Base-by-base conservation (phyloP, 352 stramenopile genomes). In the Globisporangium solare region DNA sequence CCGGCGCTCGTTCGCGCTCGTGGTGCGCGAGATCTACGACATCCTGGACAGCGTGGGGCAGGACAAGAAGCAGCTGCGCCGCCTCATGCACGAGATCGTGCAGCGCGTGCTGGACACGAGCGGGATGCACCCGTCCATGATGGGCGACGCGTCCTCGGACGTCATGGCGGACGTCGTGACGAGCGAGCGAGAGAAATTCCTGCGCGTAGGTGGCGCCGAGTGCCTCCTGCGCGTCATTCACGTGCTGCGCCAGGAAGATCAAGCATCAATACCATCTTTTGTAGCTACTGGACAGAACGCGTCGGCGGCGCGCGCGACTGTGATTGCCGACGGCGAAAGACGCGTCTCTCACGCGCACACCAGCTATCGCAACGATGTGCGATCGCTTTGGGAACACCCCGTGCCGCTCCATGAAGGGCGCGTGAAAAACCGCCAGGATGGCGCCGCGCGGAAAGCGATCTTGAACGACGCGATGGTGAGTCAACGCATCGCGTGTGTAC, bases 1-100 rank as follows among this genome's bases (percentile, higher is more conserved):
- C 35, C 71, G 75, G 43, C 65, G 75, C 37, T 73, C 63, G 51
- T 83, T 84, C 57, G 54, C 74, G 35, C 56, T 72, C 20, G 64
- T 92, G 7, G 58, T 89, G n/a, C 80, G 76, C 21, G 79, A 89
- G n/a, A 60, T 89, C 18, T 85, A 89, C 62, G 77, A 81, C 21
- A 47, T 88, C 56, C 32, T 89, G 45, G 76, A 83, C 54, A 56
- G 65, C 21, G 53, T 69, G 45, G 32, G 56, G n/a, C 63, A 71
- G 51, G 71, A 85, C 57, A 79, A 79, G 31, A 80, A 82, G 51
- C 65, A 70, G 40, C 64, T 91, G 59, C 80, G 76, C 2, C 62
- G 76, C 18, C 46, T 91, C 43, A 63, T 91, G 54, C 80, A 88
- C 65, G 78, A 91, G 56, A 68, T 91, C 20, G 70, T 89, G 55